Conservation (phyloP, 306 rosid genomes). For the Gastrolobium bilobum region DNA sequence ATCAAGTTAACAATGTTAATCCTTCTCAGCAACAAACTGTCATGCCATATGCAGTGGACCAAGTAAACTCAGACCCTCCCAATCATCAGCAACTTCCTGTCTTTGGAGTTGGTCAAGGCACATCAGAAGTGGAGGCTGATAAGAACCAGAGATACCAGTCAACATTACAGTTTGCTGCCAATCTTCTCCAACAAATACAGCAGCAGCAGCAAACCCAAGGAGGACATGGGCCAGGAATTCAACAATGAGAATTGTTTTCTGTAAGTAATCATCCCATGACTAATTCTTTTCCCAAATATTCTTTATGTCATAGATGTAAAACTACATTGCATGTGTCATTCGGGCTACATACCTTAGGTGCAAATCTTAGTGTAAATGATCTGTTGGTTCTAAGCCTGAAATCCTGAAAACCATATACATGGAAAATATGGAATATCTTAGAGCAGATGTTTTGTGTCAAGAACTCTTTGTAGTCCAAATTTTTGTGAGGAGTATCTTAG, state of each 20-base stretch:
- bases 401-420: slow-evolving; percentile 2
- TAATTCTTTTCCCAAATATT: background rate
- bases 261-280: slow-evolving; percentile 41
- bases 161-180: slow-evolving; percentile 97
- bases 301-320: slow-evolving; percentile 30
- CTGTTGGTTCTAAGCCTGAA: slow-evolving; percentile 21
- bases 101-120: slow-evolving; percentile 70
- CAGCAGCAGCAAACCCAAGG: slow-evolving; percentile 74
- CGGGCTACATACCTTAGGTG: slow-evolving; percentile 30
- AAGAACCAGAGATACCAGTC: slow-evolving; percentile 78
- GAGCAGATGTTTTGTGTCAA: background rate
- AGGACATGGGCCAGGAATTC: slow-evolving; percentile 79
- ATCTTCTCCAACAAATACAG: slow-evolving; percentile 92
- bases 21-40: slow-evolving; percentile 61
- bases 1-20: slow-evolving; percentile 68
- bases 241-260: slow-evolving; percentile 59
- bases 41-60: slow-evolving; percentile 64
- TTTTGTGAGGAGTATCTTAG: slow-evolving; percentile 2
- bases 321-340: slow-evolving; percentile 13
- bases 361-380: slow-evolving; percentile 15
- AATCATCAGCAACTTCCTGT: slow-evolving; percentile 77
- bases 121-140: slow-evolving; percentile 84
- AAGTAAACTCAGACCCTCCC: slow-evolving; percentile 66
- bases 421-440: slow-evolving; percentile 8
- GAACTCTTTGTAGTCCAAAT: slow-evolving; percentile 17